phyloP scores from a whole-genome alignment of 352 stramenopile species.

The Halophytophthora polymorphica region DNA sequence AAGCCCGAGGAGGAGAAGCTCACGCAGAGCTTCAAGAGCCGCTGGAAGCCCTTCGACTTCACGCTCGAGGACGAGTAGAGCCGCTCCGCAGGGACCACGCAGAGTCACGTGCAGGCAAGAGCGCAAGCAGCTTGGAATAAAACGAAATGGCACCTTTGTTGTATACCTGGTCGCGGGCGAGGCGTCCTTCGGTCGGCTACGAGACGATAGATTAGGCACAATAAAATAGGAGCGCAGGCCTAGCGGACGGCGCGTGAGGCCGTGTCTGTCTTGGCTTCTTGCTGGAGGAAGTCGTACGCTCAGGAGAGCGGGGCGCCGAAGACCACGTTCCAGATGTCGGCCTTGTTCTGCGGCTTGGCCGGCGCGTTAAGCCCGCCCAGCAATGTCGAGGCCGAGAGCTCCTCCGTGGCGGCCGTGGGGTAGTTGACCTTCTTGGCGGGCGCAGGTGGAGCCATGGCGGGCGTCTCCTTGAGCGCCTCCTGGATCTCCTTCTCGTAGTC shows the following conservation, averaged over 20 bases:
- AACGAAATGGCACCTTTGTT: not conserved
- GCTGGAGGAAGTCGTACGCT: no score
- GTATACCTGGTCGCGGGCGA: no score
- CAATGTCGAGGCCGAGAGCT: no score
- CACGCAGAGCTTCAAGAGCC: constrained; percentile 56
- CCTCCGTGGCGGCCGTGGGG: constrained; percentile 5
- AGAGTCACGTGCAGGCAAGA: no score
- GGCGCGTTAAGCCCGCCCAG: no score
- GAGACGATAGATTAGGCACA: no score
- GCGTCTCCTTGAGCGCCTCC: constrained; percentile 55
- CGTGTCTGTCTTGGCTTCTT: no score
- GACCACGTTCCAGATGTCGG: constrained; percentile 54
- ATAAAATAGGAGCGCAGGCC: no score
- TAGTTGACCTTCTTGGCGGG: constrained; percentile 29
- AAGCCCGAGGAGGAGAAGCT: constrained; percentile 70
- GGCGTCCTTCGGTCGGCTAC: no score
- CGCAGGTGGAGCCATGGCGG: constrained; percentile 15
- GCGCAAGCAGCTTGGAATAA: constrained; percentile 5
- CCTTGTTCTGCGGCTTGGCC: constrained; percentile 25
- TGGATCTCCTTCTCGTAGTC: constrained; percentile 70
- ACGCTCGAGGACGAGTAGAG: constrained; percentile 46
- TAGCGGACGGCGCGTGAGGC: no score
- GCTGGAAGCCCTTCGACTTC: constrained; percentile 77
- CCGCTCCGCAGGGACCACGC: no score
- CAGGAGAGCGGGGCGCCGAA: no score